phyloP scores from a whole-genome alignment of 2,329 filamentous ascomycete genomes.

The Aspergillus tubingensis region DNA sequence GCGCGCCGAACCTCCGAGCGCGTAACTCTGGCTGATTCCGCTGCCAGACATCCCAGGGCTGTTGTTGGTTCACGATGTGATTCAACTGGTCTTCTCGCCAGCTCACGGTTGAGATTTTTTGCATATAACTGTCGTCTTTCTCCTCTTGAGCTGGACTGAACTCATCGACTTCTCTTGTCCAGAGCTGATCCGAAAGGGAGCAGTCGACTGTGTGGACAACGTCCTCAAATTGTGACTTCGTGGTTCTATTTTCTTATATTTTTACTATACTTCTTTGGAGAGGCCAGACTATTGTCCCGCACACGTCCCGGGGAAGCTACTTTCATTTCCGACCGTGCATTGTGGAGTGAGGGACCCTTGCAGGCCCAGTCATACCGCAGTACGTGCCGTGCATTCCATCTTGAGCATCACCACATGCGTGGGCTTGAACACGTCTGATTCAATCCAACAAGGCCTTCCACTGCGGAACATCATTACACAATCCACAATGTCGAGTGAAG shows the following conservation, averaged over 20 bases:
- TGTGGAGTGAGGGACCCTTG: background rate
- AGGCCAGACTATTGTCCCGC: background rate
- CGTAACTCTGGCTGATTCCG: background rate
- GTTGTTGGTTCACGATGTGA: background rate
- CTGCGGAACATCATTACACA: background rate
- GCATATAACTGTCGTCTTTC: no score
- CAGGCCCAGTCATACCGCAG: background rate
- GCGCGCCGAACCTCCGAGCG: background rate
- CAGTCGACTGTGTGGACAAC: background rate
- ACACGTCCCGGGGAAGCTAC: background rate
- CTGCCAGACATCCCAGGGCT: background rate
- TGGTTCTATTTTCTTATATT: background rate
- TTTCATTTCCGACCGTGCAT: background rate
- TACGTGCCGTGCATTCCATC: background rate
- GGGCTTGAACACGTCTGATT: background rate
- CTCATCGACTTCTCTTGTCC: background rate
- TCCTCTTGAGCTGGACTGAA: background rate
- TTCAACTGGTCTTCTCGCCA: background rate
- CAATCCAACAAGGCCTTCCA: background rate
- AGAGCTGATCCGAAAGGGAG: background rate
- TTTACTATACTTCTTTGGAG: background rate
- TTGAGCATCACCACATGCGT: background rate
- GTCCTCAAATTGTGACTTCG: no score
- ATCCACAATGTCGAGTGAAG: background rate
- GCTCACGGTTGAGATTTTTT: no score